These are phyloP conservation scores for Lumnitzera littorea DNA, from an alignment of 345 rosid species.

Conservation along the genomic window DNA sequence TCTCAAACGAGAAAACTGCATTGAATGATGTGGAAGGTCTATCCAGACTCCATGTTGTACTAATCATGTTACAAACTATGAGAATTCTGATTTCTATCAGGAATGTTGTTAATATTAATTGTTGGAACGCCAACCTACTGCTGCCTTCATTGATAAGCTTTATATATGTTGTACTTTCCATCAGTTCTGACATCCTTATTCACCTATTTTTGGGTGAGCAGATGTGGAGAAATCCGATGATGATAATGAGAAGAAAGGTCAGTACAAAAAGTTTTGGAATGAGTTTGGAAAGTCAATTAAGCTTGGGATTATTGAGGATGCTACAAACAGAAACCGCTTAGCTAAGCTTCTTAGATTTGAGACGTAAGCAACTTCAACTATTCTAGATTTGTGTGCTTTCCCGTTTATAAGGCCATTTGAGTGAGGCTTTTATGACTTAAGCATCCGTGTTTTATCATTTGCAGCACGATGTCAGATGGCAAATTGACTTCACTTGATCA, in stretches of 20 bases:
- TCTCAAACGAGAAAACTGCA: too few relatives aligned
- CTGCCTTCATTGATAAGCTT: too few relatives aligned
- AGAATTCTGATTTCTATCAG: too few relatives aligned
- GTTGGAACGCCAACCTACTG: background rate
- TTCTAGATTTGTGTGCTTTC: background rate
- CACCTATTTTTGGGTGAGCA: slow-evolving; percentile 9
- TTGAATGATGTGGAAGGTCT: too few relatives aligned
- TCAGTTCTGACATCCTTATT: too few relatives aligned
- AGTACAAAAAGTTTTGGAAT: slow-evolving; percentile 89
- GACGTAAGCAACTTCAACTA: slow-evolving; percentile 32
- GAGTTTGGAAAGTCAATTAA: slow-evolving; percentile 97
- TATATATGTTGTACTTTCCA: too few relatives aligned
- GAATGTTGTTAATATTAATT: background rate
- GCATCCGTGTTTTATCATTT: slow-evolving; percentile 3
- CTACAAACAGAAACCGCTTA: slow-evolving; percentile 87
- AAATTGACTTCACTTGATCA: slow-evolving; percentile 89
- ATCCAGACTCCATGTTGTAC: too few relatives aligned
- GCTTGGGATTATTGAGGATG: slow-evolving; percentile 94
- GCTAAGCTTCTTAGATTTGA: slow-evolving; percentile 91
- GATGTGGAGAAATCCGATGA: slow-evolving; percentile 63
- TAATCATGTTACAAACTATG: too few relatives aligned
- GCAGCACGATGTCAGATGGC: slow-evolving; percentile 90
- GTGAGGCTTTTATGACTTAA: slow-evolving; percentile 1
- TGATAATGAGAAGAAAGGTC: slow-evolving; percentile 77
- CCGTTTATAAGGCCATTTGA: background rate